Evolutionary conservation across 2,329 filamentous ascomycete genomes (phyloP), one percentile per base, ranked within the genome.

Genomic region (Graphium sp.): DNA sequence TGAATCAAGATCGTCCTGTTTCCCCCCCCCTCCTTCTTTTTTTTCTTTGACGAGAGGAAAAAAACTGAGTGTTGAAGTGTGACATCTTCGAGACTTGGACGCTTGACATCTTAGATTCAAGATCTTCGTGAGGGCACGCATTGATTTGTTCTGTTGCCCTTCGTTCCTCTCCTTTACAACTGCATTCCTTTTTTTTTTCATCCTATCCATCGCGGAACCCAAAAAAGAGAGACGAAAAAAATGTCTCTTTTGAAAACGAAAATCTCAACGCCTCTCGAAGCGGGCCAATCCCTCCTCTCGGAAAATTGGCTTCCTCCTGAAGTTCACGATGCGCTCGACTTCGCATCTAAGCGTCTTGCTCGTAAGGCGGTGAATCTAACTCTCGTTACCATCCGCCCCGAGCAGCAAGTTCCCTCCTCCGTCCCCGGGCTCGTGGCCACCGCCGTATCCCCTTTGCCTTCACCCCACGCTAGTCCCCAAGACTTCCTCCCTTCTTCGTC

Each of bases 201-300:
- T n/a, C 26, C 19, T 19, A 10, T n/a, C n/a, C n/a, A n/a, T n/a
- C n/a, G n/a, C n/a, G n/a, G n/a, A n/a, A n/a, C n/a, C n/a, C n/a
- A n/a, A n/a, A n/a, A n/a, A n/a, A n/a, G n/a, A n/a, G n/a, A n/a
- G 13, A 26, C 25, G 18, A 33, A 20, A 38, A 41, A 18, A 19
- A 61, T 63, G 55, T 42, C 55, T 22, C 53, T 64, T 41, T 30
- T 25, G 11, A 74, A 70, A 49, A 52, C 58, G 31, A 55, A 52
- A 32, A 75, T 75, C 40, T 74, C 70, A 2, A 62, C 66, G 28
- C 70, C 71, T 10, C 58, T 76, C 32, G 71, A 74, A 53, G 69
- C 70, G 17, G 69, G 69, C 12, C 52, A 54, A 23, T 74, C 69
- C 13, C 53, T 74, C 31, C 59, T 72, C 34, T 64, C 73, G 39